Evolutionary conservation across 1,139 yeast genomes (phyloP).

Genomic region (Nematodospora anomalae): DNA sequence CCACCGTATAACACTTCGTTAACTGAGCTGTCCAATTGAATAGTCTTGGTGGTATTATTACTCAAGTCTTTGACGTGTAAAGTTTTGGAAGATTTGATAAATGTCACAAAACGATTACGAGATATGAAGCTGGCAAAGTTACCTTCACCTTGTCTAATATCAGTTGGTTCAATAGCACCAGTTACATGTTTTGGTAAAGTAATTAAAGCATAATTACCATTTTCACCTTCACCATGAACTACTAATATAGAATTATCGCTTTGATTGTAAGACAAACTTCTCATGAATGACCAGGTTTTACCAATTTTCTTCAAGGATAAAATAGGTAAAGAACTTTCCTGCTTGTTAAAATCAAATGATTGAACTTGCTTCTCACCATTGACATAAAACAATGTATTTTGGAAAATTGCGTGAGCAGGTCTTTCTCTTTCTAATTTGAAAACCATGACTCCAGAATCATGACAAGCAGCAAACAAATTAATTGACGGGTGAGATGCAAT

Average conservation of each 20-base stretch:
- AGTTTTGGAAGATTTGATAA: conserved; percentile 59
- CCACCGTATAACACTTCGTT: conserved; percentile 76
- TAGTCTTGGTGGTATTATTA: conserved; percentile 77
- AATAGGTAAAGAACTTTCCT: conserved; percentile 72
- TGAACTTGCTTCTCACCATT: conserved; percentile 88
- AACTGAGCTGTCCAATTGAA: conserved; percentile 71
- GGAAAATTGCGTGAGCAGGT: conserved; percentile 80
- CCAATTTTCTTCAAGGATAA: conserved; percentile 83
- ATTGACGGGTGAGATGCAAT: conserved; percentile 85
- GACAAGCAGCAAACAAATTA: conserved; percentile 94
- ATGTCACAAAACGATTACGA: conserved; percentile 89
- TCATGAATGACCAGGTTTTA: conserved; percentile 80
- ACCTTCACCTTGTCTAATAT: conserved; percentile 77
- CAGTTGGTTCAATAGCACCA: conserved; percentile 89
- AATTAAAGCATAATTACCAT: conserved; percentile 68
- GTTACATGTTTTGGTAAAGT: conserved; percentile 83
- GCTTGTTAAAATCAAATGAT: conserved; percentile 63
- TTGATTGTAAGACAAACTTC: conserved; percentile 86
- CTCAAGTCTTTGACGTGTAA: conserved; percentile 83
- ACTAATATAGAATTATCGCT: conserved; percentile 85
- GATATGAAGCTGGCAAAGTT: conserved; percentile 88
- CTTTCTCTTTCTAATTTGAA: conserved; percentile 97
- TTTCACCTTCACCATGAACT: conserved; percentile 71
- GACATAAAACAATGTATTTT: conserved; percentile 69
- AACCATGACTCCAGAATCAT: conserved; percentile 97